These are phyloP conservation scores for Neurospora tetrasperma DNA, from an alignment of 495 filamentous ascomycete genomes.

Conservation along the genomic window DNA sequence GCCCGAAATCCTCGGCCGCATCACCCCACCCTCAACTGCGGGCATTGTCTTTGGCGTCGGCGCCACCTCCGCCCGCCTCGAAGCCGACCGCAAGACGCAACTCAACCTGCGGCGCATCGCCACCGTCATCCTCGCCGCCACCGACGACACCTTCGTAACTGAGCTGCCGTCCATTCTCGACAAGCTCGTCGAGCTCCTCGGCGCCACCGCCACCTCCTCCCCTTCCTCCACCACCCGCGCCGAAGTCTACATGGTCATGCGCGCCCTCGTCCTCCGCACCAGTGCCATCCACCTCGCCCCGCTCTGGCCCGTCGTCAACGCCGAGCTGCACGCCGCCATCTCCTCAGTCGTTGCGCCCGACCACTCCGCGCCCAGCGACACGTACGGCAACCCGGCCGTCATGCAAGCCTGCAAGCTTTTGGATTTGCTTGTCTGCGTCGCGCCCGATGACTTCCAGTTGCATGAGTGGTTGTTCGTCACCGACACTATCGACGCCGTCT, in stretches of 20 bases:
- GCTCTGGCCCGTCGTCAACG: constrained; percentile 84
- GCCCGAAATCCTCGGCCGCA: constrained; percentile 63
- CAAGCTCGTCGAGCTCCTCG: constrained; percentile 76
- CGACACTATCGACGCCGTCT: constrained; percentile 94
- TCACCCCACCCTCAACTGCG: constrained; percentile 82
- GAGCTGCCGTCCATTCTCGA: constrained; percentile 65
- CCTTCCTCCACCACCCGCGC: constrained; percentile 82
- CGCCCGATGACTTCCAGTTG: constrained; percentile 91
- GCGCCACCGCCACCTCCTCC: constrained; percentile 79
- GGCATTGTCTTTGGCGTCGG: constrained; percentile 98
- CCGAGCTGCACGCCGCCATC: constrained; percentile 74
- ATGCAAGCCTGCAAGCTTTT: constrained; percentile 90
- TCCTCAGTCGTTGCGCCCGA: constrained; percentile 61
- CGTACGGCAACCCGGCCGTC: constrained; percentile 61
- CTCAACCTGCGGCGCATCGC: constrained; percentile 80
- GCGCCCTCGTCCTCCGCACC: constrained; percentile 65
- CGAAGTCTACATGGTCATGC: constrained; percentile 81
- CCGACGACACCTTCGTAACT: constrained; percentile 65
- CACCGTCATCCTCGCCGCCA: constrained; percentile 61
- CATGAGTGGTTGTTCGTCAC: constrained; percentile 95
- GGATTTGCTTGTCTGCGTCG: constrained; percentile 70
- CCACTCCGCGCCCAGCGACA: constrained; percentile 50
- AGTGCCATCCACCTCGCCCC: constrained; percentile 67
- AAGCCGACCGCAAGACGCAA: constrained; percentile 89
- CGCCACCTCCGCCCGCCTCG: constrained; percentile 82